Percentiles rank a stretch among this genome's conserved stretches.
Conservation (phyloP, 768 basidiomycete genomes). For the Fomitopsis pulvina region DNA sequence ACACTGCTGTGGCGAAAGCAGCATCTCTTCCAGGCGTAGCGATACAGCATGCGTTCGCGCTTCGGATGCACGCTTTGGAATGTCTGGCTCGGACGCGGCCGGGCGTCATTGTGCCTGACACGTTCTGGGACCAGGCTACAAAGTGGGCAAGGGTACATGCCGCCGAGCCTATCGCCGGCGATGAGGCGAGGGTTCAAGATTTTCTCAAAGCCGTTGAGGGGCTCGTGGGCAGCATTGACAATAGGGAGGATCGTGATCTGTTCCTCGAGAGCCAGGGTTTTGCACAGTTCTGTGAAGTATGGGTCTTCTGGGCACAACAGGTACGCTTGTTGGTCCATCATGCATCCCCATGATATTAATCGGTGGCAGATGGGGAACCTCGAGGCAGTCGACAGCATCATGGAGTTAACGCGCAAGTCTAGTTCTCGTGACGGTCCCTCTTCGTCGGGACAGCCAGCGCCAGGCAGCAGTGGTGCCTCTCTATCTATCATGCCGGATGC, state of each 20-base stretch:
- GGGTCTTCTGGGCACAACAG: conserved; percentile 60
- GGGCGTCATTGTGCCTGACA: conserved; percentile 40
- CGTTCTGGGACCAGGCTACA: conserved; percentile 66
- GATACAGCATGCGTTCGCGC: conserved; percentile 24
- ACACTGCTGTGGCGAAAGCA: conserved; percentile 40
- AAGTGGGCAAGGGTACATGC: conserved; percentile 32
- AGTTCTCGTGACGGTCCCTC: background rate
- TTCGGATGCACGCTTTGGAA: conserved; percentile 40
- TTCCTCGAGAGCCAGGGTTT: conserved; percentile 51
- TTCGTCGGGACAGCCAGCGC: too few relatives aligned
- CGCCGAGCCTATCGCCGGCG: background rate
- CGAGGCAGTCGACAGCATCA: conserved; percentile 39
- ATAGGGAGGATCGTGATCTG: conserved; percentile 17
- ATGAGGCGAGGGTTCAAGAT: background rate
- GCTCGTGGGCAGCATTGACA: conserved; percentile 35
- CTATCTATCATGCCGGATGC: background rate
- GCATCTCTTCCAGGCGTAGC: conserved; percentile 24
- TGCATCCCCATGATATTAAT: conserved; percentile 2
- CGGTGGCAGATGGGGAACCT: conserved; percentile 12
- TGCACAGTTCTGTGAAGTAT: conserved; percentile 61
- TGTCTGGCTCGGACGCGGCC: conserved; percentile 40
- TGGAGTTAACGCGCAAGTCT: conserved; percentile 28
- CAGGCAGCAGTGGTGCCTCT: too few relatives aligned
- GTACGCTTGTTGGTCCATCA: conserved; percentile 36
- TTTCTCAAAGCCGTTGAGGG: conserved; percentile 40